Percentiles rank a stretch among this genome's conserved stretches.
These are phyloP conservation scores for Casuarina glauca DNA, from an alignment of 306 rosid species.

Conservation along the genomic window DNA sequence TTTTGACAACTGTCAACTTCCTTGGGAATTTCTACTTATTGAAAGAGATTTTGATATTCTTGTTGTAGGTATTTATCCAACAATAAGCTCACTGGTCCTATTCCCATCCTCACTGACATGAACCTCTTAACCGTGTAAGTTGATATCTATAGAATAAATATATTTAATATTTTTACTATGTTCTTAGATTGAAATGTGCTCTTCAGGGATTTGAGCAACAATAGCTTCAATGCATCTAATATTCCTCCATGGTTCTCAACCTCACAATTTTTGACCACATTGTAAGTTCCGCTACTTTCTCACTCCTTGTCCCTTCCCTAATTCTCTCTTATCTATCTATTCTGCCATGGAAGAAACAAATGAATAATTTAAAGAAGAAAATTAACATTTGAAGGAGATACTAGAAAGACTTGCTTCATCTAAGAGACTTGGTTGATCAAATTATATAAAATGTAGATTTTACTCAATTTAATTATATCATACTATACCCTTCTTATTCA, in stretches of 20 bases:
- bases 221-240: constrained; percentile 42
- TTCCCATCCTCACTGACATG: constrained; percentile 59
- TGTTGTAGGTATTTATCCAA: constrained; percentile 56
- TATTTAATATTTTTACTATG: background rate
- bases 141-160: background rate
- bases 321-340: background rate
- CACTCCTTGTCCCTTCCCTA: background rate
- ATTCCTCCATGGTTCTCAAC: constrained; percentile 50
- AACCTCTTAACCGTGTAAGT: constrained; percentile 46
- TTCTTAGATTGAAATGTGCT: constrained; percentile 13
- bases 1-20: background rate
- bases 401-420: background rate
- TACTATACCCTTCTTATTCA: background rate
- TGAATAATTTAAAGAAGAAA: background rate
- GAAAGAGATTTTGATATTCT: constrained; percentile 1
- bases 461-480: background rate
- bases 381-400: background rate
- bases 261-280: constrained; percentile 44
- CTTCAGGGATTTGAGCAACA: constrained; percentile 65
- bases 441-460: background rate
- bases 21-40: constrained; percentile 1
- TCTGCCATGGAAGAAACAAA: background rate
- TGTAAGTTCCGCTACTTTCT: constrained; percentile 42
- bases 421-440: background rate
- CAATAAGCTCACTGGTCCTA: constrained; percentile 53